Evolutionary conservation across 192 early-diverging fungal genomes (phyloP), one percentile per base, ranked within the genome.

Genomic region (Podila epicladia): DNA sequence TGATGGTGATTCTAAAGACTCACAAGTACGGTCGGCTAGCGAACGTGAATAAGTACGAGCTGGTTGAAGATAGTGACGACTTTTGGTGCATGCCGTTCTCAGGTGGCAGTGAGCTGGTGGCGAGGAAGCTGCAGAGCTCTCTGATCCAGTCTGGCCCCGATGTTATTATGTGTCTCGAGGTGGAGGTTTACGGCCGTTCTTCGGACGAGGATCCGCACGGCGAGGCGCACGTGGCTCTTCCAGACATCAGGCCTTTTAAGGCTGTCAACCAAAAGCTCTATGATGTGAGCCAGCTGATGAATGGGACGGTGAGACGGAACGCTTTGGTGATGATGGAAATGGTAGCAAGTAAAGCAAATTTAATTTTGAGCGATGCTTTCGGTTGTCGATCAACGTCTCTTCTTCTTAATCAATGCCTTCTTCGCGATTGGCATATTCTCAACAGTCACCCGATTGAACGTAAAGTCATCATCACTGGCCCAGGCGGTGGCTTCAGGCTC

Each of bases 271-370:
- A 65, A 11, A 31, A 38, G 15, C 29, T 55, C 20, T 31, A 73
- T 0, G 57, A 29, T 38, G 24, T 64, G 3, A 19, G 20, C 13
- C 32, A 65, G 62, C 9, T 65, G 38, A 72, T 72, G 22, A 64
- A 65, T 58, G 70, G 62, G 15, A 72, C 62, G 7, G 62, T 38
- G 4, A 51, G 70, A 61, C 65, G 70, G 70, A 72, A 72, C 45
- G 69, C 50, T 29, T 31, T 71, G 1, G 55, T 72, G 26, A 65
- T 64, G 20, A 6, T 73, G 55, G 53, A n/a, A n/a, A n/a, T n/a
- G n/a, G n/a, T n/a, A n/a, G n/a, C n/a, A n/a, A n/a, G n/a, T n/a
- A n/a, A n/a, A n/a, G n/a, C n/a, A n/a, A n/a, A n/a, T n/a, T n/a
- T n/a, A n/a, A n/a, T n/a, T n/a, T n/a, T n/a, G n/a, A n/a, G n/a